Conservation (phyloP, 2,329 filamentous ascomycete species). For the Colletotrichum truncatum region DNA sequence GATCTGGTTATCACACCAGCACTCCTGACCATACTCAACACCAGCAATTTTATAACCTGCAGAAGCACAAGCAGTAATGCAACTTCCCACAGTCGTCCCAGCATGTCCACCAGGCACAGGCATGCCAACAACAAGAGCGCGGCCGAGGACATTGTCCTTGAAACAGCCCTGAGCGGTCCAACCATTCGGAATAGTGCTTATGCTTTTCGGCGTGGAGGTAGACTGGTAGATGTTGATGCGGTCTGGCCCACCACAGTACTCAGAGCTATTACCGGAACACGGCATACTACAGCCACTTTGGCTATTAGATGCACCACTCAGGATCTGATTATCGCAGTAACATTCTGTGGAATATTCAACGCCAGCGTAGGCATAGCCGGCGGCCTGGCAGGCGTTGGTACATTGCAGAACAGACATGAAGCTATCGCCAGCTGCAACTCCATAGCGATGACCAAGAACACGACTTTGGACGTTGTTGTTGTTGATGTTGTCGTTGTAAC, state of each 20-base stretch:
- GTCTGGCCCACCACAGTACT: conserved; percentile 44
- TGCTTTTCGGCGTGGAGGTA: conserved; percentile 21
- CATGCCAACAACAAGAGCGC: neutral
- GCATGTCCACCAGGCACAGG: neutral
- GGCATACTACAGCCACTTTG: conserved; percentile 42
- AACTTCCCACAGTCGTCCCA: neutral
- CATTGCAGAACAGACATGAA: neutral
- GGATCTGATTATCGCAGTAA: conserved; percentile 45
- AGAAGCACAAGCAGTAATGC: neutral
- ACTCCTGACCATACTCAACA: no score
- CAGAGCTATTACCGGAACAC: conserved; percentile 40
- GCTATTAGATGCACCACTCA: conserved; percentile 33
- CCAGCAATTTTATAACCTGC: no score
- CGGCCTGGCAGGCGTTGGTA: neutral
- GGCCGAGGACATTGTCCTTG: neutral
- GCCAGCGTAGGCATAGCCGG: conserved; percentile 48
- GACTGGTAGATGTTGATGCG: conserved; percentile 45
- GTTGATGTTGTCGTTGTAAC: no score
- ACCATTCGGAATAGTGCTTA: neutral
- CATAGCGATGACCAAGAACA: no score
- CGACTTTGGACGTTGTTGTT: no score
- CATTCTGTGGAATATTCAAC: conserved; percentile 49
- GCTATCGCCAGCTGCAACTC: neutral
- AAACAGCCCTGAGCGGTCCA: neutral
- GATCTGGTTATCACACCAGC: conserved; percentile 41